Evolutionary conservation across 108 stramenopile genomes (phyloP), one percentile per base, ranked within the genome.

Genomic region (Fragilaria radians): DNA sequence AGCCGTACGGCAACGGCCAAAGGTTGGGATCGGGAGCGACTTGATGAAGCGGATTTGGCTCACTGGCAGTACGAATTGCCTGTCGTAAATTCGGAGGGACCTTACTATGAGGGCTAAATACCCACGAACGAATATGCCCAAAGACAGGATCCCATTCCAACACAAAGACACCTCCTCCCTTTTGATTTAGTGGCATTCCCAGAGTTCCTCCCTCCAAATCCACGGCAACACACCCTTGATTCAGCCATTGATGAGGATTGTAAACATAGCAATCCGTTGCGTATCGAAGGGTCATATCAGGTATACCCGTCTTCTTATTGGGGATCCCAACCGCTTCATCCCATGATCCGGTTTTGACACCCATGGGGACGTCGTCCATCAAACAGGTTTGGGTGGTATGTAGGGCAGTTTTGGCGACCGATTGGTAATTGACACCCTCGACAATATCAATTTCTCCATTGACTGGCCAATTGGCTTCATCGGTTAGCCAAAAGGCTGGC

Each of bases 171-270:
- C 90, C 94, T 17, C 94, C 94, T 52, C 94, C 94, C 48, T 80
- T 72, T 29, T 76, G 79, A 68, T 95, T 95, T 34, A 95, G 68
- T 21, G 86, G 86, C 14, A 49, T 62, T 5, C 94, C 94, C 31
- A 91, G 42, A 0, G 88, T 83, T 34, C 68, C 76, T n/a, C 80
- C 80, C 0, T 78, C 55, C 1, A 74, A 52, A 47, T 77, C 73
- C 7, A 90, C 79, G 7, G 84, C 87, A 9, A 91, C 91, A 63
- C 94, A 95, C 24, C 94, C 94, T 60, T 95, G 88, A 68, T 95
- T 95, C n/a, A 82, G 68, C 94, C 94, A 95, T 72, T 95, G 94
- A 71, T 95, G 86, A n/a, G 75, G 85, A 32, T 86, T 89, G 68
- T 87, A 89, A 0, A 85, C 85, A 74, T 78, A 91, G 65, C 94